phyloP scores from a whole-genome alignment of 1,139 yeast genomes.

The Martiniozyma asiatica region DNA sequence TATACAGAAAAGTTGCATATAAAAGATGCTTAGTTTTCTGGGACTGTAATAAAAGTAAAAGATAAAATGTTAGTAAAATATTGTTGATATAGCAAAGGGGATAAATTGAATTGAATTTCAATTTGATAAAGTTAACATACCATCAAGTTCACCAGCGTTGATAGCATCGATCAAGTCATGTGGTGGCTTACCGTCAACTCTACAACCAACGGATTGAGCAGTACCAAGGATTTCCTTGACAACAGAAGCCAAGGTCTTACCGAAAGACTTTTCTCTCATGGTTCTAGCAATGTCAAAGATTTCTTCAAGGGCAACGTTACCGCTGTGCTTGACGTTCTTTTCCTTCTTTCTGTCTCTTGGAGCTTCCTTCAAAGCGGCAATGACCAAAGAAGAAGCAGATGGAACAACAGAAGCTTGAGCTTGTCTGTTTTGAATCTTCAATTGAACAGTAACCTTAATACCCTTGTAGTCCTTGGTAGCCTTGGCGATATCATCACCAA shows the following conservation, averaged over 20 bases:
- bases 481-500: constrained; percentile 99
- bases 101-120: no score
- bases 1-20: constrained; percentile 6
- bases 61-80: constrained; percentile 11
- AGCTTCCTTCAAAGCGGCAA: constrained; percentile 98
- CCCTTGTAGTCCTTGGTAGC: constrained; percentile 99
- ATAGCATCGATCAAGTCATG: constrained; percentile 97
- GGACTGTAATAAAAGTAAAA: constrained; percentile 28
- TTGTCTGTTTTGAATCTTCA: constrained; percentile 99
- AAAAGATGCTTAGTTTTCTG: constrained; percentile 54
- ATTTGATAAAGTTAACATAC: constrained; percentile 15
- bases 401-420: constrained; percentile 99
- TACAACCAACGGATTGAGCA: constrained; percentile 98
- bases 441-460: constrained; percentile 97
- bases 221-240: constrained; percentile 99
- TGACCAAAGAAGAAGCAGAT: constrained; percentile 97
- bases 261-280: constrained; percentile 96
- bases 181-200: constrained; percentile 99
- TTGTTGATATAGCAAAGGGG: neutral
- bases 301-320: constrained; percentile 96
- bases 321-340: constrained; percentile 98
- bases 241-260: constrained; percentile 94
- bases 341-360: constrained; percentile 99
- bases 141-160: constrained; percentile 96
- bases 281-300: constrained; percentile 95